phyloP scores from a whole-genome alignment of 352 stramenopile species.

The Pythium apleroticum region DNA sequence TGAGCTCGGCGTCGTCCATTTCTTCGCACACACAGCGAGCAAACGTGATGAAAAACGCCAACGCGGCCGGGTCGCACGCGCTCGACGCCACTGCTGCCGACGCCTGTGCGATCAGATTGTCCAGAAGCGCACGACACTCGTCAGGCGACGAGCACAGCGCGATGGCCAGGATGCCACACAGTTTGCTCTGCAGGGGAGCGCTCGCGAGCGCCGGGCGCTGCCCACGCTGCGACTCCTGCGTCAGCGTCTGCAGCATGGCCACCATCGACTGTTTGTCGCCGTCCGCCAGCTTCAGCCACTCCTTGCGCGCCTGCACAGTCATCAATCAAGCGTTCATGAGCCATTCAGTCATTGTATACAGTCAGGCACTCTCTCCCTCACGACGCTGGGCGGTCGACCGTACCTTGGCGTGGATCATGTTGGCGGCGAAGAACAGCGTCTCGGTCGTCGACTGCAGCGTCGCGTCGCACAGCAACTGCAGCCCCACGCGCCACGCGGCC shows the following conservation, averaged over 20 bases:
- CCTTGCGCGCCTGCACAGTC: slow-evolving; percentile 38
- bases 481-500: slow-evolving; percentile 46
- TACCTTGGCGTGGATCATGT: slow-evolving; percentile 74
- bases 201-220: slow-evolving; percentile 26
- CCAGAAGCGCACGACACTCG: slow-evolving; percentile 48
- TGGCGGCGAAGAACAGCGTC: slow-evolving; percentile 73
- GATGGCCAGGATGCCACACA: slow-evolving; percentile 60
- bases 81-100: too few species aligned
- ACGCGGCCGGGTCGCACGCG: slow-evolving; percentile 25
- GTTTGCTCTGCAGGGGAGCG: slow-evolving; percentile 50
- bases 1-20: slow-evolving; percentile 59
- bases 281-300: slow-evolving; percentile 50
- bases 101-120: slow-evolving; percentile 30
- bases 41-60: slow-evolving; percentile 56
- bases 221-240: slow-evolving; percentile 35
- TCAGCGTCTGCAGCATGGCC: slow-evolving; percentile 36
- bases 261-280: slow-evolving; percentile 39
- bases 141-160: slow-evolving; percentile 50
- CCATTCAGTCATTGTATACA: too few species aligned
- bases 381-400: not conserved
- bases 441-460: slow-evolving; percentile 40
- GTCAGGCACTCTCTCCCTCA: too few species aligned
- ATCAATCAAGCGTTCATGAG: too few species aligned
- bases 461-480: slow-evolving; percentile 54
- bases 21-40: slow-evolving; percentile 66